Evolutionary conservation across 2,329 filamentous ascomycete species (phyloP).

Genomic region (Atkinsonella hypoxylon): DNA sequence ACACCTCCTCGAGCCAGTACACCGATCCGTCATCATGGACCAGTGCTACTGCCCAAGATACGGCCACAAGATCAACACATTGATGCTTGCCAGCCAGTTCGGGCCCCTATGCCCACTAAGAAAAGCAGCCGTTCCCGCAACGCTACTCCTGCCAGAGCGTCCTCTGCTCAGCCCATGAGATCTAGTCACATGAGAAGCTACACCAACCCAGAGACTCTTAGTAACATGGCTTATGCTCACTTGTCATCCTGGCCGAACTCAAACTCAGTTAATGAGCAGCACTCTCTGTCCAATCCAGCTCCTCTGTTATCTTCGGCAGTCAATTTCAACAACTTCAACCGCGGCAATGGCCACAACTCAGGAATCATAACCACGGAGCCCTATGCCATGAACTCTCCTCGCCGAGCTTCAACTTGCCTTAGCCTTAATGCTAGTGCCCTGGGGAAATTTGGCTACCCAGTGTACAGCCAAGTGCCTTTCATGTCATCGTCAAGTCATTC

Average conservation of each 20-base stretch:
- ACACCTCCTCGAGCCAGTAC: conserved; percentile 55
- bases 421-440: conserved; percentile 55
- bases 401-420: conserved; percentile 51
- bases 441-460: conserved; percentile 68
- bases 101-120: conserved; percentile 2
- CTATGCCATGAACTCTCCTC: conserved; percentile 11
- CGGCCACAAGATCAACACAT: conserved; percentile 72
- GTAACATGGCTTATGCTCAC: conserved; percentile 23
- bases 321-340: conserved; percentile 33
- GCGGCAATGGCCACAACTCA: background rate
- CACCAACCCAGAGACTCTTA: conserved; percentile 48
- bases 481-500: conserved; percentile 9
- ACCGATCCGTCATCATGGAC: conserved; percentile 67
- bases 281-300: conserved; percentile 16
- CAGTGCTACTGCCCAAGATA: conserved; percentile 74
- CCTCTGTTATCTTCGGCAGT: conserved; percentile 58
- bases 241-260: conserved; percentile 24
- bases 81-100: conserved; percentile 24
- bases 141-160: conserved; percentile 14
- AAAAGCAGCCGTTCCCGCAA: conserved; percentile 1
- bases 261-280: conserved; percentile 10
- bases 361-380: conserved; percentile 7
- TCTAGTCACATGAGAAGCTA: conserved; percentile 44
- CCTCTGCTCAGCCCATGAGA: conserved; percentile 19
- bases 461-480: conserved; percentile 63